Evolutionary conservation across 441 rosid species (phyloP), one percentile per base, ranked within the genome.

Genomic region (Gossypium gossypioides): DNA sequence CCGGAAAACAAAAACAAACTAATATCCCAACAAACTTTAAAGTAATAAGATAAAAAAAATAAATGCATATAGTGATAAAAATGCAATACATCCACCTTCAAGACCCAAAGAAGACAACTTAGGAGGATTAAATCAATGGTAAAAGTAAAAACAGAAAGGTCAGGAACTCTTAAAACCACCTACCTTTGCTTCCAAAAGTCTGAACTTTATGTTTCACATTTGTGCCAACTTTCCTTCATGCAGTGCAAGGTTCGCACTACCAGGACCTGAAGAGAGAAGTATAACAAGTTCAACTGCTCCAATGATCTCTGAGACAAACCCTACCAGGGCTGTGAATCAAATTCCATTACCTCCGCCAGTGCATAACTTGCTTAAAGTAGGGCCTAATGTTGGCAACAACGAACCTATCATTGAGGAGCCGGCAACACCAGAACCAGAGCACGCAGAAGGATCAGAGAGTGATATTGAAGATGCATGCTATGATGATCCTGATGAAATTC

Each of bases 231-330:
- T 27, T 75, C 64, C 81, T 73, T 80, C 73, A 66, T 72, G 82
- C 88, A 96, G 99, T 84, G 96, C 99, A 69, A 91, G 96, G 79
- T 92, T 96, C 75, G 90, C 94, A 60, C 81, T 96, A 68, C 97
- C 98, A 57, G 98, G 90, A 16, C 91, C 97, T 78, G 97, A 88
- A 71, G 93, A 89, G 68, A 90, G 79, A 79, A 80, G 81, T 71
- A 75, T 89, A 77, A 82, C 87, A 48, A 74, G 77, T 82, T 75
- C 89, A 60, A 74, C 77, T 65, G 72, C 69, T 80, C 85, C 86
- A 59, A 77, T 76, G 46, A 57, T 65, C 67, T 68, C 81, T 25
- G 80, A 76, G 66, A 80, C 69, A 73, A 80, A 72, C 69, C 77
- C 82, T 7, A 37, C 73, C 52, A 56, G 75, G 76, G 77, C 74